Evolutionary conservation across 2,329 filamentous ascomycete genomes (phyloP).

Genomic region (Colletotrichum chlorophyti): DNA sequence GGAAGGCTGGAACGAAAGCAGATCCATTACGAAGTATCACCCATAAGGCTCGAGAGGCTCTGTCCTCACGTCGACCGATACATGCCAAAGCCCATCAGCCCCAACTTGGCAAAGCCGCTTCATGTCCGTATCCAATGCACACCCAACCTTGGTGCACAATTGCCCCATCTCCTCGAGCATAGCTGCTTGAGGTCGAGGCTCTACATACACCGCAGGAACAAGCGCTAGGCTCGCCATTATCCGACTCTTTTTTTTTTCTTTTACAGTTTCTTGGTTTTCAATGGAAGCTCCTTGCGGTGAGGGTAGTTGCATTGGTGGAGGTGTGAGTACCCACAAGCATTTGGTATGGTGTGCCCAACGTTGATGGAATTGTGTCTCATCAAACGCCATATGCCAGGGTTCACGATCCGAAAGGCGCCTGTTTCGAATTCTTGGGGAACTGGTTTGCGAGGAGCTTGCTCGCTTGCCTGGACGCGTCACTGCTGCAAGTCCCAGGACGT

Average conservation of each 20-base stretch:
- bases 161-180: background rate
- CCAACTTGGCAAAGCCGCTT: background rate
- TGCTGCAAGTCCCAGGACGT: background rate
- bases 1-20: too few species aligned
- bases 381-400: background rate
- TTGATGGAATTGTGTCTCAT: background rate
- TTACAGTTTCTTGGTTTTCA: background rate
- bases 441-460: background rate
- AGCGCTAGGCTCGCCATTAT: background rate
- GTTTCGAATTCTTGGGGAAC: background rate
- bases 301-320: constrained; percentile 2
- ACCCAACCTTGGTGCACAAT: too few species aligned
- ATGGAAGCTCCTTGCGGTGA: constrained; percentile 11
- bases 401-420: background rate
- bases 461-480: background rate
- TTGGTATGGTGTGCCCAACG: background rate
- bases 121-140: too few species aligned
- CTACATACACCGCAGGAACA: background rate
- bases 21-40: too few species aligned
- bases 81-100: too few species aligned
- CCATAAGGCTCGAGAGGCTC: background rate
- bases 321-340: constrained; percentile 7
- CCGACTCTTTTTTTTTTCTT: background rate
- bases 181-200: background rate
- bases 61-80: too few species aligned